Evolutionary conservation across 306 rosid genomes (phyloP), one percentile per base, ranked within the genome.

Genomic region (Cucumis hystrix): DNA sequence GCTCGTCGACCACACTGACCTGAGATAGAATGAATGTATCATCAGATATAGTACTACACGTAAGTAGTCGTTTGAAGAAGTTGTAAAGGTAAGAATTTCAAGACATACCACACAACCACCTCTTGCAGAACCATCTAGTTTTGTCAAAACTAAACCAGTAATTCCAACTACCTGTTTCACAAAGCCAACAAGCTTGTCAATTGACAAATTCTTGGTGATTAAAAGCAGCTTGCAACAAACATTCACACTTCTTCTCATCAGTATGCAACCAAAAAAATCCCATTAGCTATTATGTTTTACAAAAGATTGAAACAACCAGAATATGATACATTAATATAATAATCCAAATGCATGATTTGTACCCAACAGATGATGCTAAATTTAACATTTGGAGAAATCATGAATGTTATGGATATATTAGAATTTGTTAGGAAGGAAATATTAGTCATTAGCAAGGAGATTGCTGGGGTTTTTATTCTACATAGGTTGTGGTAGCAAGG

Each of bases 1-100:
- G 98, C 79, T 94, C 98, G 85, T 89, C 91, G 25, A 94, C 98
- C 78, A 92, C 98, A 68, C 98, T 90, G 77, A 92, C 98, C 98
- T 93, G 92, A 62, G 79, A 84, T 37, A 78, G 35, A 75, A 78
- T 14, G 67, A 39, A 13, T 20, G 45, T 30, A 25, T 77, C 49
- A 25, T 77, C 49, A 77, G 77, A 72, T 5, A 12, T 47, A 8
- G 25, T n/a, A 74, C 28, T 18, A 18, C 16, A 49, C 15, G 45
- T 1, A 8, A 10, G 17, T 30, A 14, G 5, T 54, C 10, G 11
- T 33, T 30, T 37, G 7, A 18, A 39, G 78, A 20, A 33, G 5
- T 41, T 21, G 39, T 69, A 12, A 10, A 17, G n/a, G 35, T 54
- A 14, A 74, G 28, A 80, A 63, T 59, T 65, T 63, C 52, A 81